Conservation (phyloP, 2,329 filamentous ascomycete genomes). For the Rugonectria rugulosa region DNA sequence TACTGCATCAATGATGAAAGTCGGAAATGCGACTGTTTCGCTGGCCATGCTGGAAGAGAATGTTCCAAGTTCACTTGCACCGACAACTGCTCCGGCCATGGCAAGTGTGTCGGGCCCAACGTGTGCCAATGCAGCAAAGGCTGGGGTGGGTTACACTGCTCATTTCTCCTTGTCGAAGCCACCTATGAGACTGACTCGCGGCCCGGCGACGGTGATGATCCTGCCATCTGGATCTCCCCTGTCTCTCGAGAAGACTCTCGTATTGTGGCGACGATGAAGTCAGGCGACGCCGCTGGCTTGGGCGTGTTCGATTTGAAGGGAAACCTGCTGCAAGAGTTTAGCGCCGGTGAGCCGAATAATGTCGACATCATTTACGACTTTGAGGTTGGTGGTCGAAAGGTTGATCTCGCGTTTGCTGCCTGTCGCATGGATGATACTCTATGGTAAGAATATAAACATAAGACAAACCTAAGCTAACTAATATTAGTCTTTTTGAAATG, state of each 20-base stretch:
- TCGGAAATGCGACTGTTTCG: slow-evolving; percentile 51
- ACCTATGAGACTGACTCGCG: slow-evolving; percentile 53
- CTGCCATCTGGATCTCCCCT: slow-evolving; percentile 57
- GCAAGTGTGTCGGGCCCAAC: slow-evolving; percentile 51
- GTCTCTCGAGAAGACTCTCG: slow-evolving; percentile 50
- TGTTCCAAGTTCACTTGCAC: slow-evolving; percentile 49
- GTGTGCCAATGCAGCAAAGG: slow-evolving; percentile 50
- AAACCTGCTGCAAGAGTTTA: slow-evolving; percentile 53
- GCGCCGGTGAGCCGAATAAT: slow-evolving; percentile 59
- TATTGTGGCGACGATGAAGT: slow-evolving; percentile 62
- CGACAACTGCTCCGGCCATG: slow-evolving; percentile 51
- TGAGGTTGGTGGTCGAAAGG: slow-evolving; percentile 48
- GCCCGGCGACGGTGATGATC: slow-evolving; percentile 55
- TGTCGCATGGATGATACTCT: slow-evolving; percentile 60
- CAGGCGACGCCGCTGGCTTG: slow-evolving; percentile 55
- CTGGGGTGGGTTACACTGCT: slow-evolving; percentile 56
- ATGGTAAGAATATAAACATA: slow-evolving; percentile 49
- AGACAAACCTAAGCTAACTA: no score
- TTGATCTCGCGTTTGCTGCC: slow-evolving; percentile 59
- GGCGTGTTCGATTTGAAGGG: slow-evolving; percentile 58
- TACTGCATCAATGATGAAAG: slow-evolving; percentile 42
- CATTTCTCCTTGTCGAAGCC: slow-evolving; percentile 51
- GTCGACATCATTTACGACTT: slow-evolving; percentile 62
- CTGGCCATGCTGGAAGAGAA: slow-evolving; percentile 47
- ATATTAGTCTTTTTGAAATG: slow-evolving; percentile 57